Evolutionary conservation across 78 protist species (phyloP), one percentile per base, ranked within the genome.

Genomic region (Cavenderia fasciculata): DNA sequence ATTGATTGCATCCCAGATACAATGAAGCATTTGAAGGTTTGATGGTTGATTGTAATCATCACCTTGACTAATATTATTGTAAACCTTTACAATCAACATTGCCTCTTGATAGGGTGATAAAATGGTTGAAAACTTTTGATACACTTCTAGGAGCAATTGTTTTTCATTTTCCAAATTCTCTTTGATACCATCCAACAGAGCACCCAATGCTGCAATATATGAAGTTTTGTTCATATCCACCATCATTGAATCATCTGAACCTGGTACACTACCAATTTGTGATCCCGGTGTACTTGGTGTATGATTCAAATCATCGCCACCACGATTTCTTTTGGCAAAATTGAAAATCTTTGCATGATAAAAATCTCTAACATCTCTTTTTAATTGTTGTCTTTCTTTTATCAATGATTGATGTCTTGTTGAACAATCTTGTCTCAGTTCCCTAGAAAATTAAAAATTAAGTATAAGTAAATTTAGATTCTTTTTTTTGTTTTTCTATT

Each of bases 81-180:
- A 79, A 7, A 79, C 59, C 27, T 54, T 79, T 19, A 76, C 66
- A 41, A 79, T 79, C 49, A 79, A 40, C 27, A 79, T 16, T 11
- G 88, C 88, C 44, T 79, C 88, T 66, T 79, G 88, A 40, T 49
- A 66, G 12, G 88, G 88, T 8, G 74, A 41, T 4, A 79, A 27
- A 10, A 79, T 66, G 33, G 34, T 38, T 23, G 77, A 74, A 16
- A 79, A 44, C 41, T 66, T 38, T 23, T 79, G 62, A 66, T 79
- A 79, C 34, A 76, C 66, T 43, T 36, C 31, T 11, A 79, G 27
- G 29, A 79, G 68, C 36, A 70, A 38, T 25, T n/a, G 25, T 21
- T 79, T 79, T 41, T 79, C 88, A 3, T 79, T 62, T 4, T 79
- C 88, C 25, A 79, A 27, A 31, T 79, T 79, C 12, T 66, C 78